Evolutionary conservation across 345 rosid genomes (phyloP).

Genomic region (Lepidium africanum): DNA sequence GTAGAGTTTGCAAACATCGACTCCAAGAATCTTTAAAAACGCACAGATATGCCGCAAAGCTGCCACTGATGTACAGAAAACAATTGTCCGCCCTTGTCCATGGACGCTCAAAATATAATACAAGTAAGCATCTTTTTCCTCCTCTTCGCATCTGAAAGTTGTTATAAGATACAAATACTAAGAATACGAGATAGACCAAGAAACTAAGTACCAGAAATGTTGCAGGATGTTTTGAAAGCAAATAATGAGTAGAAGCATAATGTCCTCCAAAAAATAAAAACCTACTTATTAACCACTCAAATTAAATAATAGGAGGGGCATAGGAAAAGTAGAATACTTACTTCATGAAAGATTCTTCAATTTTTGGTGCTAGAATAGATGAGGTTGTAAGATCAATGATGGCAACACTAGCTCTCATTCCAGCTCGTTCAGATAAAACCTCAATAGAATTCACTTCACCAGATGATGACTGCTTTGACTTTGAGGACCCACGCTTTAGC

Average conservation of each 20-base stretch:
- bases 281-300: background rate
- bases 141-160: conserved; percentile 71
- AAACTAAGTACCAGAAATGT: background rate
- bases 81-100: conserved; percentile 90
- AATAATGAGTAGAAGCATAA: conserved; percentile 6
- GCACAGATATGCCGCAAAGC: conserved; percentile 87
- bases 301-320: background rate
- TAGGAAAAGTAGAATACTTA: background rate
- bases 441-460: conserved; percentile 77
- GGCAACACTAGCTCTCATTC: conserved; percentile 80
- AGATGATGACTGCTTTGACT: conserved; percentile 49
- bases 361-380: conserved; percentile 61
- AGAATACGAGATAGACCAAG: conserved; percentile 4
- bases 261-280: background rate
- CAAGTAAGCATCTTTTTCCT: conserved; percentile 81
- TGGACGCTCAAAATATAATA: conserved; percentile 84
- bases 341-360: conserved; percentile 59
- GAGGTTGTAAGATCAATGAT: conserved; percentile 82
- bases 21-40: conserved; percentile 64
- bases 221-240: background rate
- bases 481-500: conserved; percentile 61
- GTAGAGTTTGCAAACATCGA: conserved; percentile 62
- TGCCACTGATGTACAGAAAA: conserved; percentile 93
- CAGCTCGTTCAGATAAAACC: conserved; percentile 77
- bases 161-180: conserved; percentile 8